Base-by-base conservation (phyloP, 495 filamentous ascomycete genomes). In the Penicillium antarcticum region DNA sequence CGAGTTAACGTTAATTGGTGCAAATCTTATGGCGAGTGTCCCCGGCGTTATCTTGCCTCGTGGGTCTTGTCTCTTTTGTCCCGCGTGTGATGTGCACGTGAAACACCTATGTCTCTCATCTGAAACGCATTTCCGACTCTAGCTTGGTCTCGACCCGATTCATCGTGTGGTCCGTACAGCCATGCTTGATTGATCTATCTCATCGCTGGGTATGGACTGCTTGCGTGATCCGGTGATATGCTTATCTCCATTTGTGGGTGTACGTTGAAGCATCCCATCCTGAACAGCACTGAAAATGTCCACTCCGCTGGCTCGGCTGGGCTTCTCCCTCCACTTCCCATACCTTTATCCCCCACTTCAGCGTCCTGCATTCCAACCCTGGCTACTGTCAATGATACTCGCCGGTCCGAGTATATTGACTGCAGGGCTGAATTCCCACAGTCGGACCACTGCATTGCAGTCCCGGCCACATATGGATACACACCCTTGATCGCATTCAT, bases 1-100 rank as follows among this genome's bases (percentile, higher is more conserved):
- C 77, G 7, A 63, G 60, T 50, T 65, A 61, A 61, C 58, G 60
- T 50, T 65, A 61, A 61, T 60, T 57, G 56, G 57, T 57, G 56
- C 54, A 43, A 55, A 47, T 50, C 52, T 8, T 46, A 13, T 6
- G 14, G 36, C 39, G 18, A 49, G 51, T 56, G 37, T 16, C 48
- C 59, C 47, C 31, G 13, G 38, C 42, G 29, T 33, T 32, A 41
- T 33, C 40, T 44, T 47, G 36, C 10, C 55, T 24, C 21, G 40
- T 48, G 49, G 45, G 45, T 21, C 49, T 33, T 16, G 0, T 29
- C 26, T 29, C 5, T 9, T 7, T 4, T 45, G 35, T 42, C 37
- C 36, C 26, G n/a, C 1, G 26, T 29, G 18, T 23, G 11, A 7
- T 29, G 18, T 35, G 24, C 26, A 13, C 8, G 23, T 31, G 18